Evolutionary conservation across 176 grass and related monocot genomes (phyloP).

Genomic region (Areca catechu): DNA sequence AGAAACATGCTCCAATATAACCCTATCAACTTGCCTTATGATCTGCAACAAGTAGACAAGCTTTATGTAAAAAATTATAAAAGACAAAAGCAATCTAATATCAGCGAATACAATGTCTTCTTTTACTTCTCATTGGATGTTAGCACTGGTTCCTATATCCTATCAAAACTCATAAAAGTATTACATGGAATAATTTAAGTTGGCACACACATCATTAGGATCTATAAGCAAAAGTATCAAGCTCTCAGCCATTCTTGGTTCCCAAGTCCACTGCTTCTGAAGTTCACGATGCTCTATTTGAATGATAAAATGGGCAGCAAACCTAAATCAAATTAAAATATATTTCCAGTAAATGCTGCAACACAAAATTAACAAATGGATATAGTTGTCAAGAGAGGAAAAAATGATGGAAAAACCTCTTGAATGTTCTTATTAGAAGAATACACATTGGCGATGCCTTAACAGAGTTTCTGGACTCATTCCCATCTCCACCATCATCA

Average conservation of each 20-base stretch:
- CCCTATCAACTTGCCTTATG: constrained; percentile 74
- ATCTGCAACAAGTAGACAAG: constrained; percentile 37
- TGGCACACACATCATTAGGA: constrained; percentile 54
- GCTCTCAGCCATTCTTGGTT: constrained; percentile 83
- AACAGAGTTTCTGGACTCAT: constrained; percentile 63
- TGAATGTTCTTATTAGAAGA: constrained; percentile 54
- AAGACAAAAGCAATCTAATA: not conserved
- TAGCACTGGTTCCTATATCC: too few species aligned
- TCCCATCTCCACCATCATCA: constrained; percentile 77
- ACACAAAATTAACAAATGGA: not conserved
- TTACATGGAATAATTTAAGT: too few species aligned
- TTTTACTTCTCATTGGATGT: too few species aligned
- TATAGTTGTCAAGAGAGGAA: constrained; percentile 2
- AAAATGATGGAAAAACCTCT: constrained; percentile 48
- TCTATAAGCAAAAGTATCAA: constrained; percentile 80
- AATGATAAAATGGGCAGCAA: constrained; percentile 58
- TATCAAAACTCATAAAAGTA: too few species aligned
- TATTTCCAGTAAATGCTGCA: not conserved
- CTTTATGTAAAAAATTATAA: constrained; percentile 6
- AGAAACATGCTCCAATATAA: constrained; percentile 86
- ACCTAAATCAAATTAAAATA: constrained; percentile 38
- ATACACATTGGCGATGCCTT: constrained; percentile 50
- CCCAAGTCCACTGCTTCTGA: constrained; percentile 91
- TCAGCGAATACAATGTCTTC: too few species aligned
- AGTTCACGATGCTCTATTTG: constrained; percentile 66